Evolutionary conservation across 73 alveolate species (phyloP).

Genomic region (Paramecium pentaurelia): DNA sequence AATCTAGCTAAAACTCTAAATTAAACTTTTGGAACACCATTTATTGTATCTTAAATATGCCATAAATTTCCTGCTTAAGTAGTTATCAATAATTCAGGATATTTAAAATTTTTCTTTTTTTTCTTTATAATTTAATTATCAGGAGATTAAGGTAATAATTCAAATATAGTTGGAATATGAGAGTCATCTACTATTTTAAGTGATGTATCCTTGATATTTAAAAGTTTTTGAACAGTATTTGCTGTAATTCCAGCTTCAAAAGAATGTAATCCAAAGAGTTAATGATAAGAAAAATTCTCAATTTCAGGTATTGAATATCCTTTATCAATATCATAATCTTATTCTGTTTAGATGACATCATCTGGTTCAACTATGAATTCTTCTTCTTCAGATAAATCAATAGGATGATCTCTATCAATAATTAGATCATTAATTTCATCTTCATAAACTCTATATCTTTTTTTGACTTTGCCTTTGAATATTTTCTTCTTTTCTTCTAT

Average conservation of each 20-base stretch:
- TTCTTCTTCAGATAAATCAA: background rate
- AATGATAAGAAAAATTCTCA: background rate
- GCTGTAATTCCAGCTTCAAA: conserved; percentile 28
- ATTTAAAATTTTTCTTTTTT: background rate
- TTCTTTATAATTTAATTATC: background rate
- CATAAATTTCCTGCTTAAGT: background rate
- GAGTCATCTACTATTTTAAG: background rate
- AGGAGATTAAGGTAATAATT: background rate
- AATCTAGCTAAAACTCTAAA: background rate
- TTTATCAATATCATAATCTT: conserved; percentile 13
- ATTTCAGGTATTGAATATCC: background rate
- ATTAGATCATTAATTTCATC: background rate
- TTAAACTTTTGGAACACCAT: background rate
- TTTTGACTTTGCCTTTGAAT: background rate
- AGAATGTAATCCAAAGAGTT: background rate
- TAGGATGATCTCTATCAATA: background rate
- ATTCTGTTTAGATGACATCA: background rate
- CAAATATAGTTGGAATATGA: background rate
- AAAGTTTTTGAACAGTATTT: background rate
- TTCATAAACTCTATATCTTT: background rate
- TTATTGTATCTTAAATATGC: background rate
- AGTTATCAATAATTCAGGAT: conserved; percentile 19
- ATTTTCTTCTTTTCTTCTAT: background rate
- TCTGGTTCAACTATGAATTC: background rate
- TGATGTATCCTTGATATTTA: background rate